These are phyloP conservation scores for Leccinum longicurvipes DNA, from an alignment of 768 basidiomycete species.

Conservation along the genomic window DNA sequence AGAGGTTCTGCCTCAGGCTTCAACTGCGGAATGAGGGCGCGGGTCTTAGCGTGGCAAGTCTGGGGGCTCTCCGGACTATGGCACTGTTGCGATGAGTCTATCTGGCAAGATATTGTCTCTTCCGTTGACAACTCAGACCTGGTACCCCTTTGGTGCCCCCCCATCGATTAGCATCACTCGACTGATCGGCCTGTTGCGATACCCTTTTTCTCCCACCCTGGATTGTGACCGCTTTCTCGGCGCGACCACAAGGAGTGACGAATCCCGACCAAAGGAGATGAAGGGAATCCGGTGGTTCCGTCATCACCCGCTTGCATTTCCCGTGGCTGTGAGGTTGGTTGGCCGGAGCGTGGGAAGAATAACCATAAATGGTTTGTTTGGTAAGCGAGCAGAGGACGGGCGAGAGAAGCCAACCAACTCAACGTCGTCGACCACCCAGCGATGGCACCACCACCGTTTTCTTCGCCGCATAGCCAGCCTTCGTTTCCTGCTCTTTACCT, in stretches of 20 bases:
- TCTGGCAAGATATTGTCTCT: too few relatives aligned
- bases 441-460: slow-evolving; percentile 35
- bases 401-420: slow-evolving; percentile 15
- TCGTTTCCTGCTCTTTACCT: slow-evolving; percentile 55
- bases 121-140: too few relatives aligned
- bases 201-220: too few relatives aligned
- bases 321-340: not conserved
- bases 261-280: not conserved
- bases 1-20: not conserved
- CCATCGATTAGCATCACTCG: too few relatives aligned
- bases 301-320: too few relatives aligned
- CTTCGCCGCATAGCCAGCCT: slow-evolving; percentile 26
- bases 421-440: slow-evolving; percentile 18
- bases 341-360: slow-evolving; percentile 12
- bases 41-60: too few relatives aligned
- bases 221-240: too few relatives aligned
- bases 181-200: too few relatives aligned
- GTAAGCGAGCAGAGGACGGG: slow-evolving; percentile 13
- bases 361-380: not conserved
- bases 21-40: not conserved
- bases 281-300: not conserved
- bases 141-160: too few relatives aligned
- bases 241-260: too few relatives aligned
- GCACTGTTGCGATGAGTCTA: too few relatives aligned
- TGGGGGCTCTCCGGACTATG: too few relatives aligned